Evolutionary conservation across 306 rosid species (phyloP).

Genomic region (Acacia crassicarpa): DNA sequence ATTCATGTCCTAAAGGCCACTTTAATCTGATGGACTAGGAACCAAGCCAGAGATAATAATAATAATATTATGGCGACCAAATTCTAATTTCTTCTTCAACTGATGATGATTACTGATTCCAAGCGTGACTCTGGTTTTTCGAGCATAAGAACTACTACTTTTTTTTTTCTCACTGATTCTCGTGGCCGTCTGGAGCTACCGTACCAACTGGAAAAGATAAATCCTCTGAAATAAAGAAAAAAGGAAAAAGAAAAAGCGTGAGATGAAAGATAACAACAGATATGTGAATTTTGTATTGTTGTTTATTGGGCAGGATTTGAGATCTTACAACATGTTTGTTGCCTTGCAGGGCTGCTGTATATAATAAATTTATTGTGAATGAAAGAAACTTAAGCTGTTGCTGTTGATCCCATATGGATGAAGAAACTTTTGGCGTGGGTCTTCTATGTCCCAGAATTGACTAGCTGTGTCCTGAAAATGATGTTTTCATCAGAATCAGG

Average conservation of each 20-base stretch:
- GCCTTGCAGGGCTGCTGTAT: constrained; percentile 43
- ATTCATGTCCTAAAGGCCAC: constrained; percentile 42
- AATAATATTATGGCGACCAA: neutral
- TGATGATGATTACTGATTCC: constrained; percentile 6
- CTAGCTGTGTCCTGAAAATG: constrained; percentile 64
- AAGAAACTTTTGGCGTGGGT: constrained; percentile 71
- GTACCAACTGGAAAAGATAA: constrained; percentile 27
- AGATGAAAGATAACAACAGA: neutral
- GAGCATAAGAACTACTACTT: constrained; percentile 16
- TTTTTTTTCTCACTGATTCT: constrained; percentile 34
- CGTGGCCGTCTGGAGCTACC: constrained; percentile 30
- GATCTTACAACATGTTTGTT: constrained; percentile 60
- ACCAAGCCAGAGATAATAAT: constrained; percentile 12
- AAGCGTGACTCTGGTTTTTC: constrained; percentile 8
- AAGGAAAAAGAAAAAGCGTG: neutral
- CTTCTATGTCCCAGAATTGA: constrained; percentile 74
- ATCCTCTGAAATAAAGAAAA: constrained; percentile 22
- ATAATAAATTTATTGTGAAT: constrained; percentile 33
- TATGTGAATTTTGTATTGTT: neutral
- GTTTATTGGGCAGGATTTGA: constrained; percentile 38
- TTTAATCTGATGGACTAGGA: constrained; percentile 50
- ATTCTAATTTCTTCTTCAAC: constrained; percentile 10
- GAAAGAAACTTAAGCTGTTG: constrained; percentile 62
- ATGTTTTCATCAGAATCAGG: constrained; percentile 34
- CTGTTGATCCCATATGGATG: constrained; percentile 62